phyloP scores from a whole-genome alignment of 1,284 basidiomycete genomes.

The Cryptococcus deneoformans region DNA sequence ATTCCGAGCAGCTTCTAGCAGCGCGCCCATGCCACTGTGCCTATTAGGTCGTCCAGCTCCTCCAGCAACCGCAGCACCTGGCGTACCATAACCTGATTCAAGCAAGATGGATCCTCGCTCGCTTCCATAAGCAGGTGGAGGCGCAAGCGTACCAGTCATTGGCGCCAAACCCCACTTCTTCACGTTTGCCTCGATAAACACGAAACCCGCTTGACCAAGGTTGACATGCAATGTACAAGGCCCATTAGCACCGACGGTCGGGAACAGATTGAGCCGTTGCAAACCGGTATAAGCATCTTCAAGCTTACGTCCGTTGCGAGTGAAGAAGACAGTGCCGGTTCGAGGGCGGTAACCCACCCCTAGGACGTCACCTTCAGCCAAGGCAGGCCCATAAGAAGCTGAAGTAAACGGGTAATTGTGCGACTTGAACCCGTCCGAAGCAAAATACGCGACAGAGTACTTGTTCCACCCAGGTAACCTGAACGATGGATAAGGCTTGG shows the following conservation, averaged over 20 bases:
- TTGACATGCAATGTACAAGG: slow-evolving; percentile 94
- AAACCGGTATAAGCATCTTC: slow-evolving; percentile 91
- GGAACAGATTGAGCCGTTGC: slow-evolving; percentile 86
- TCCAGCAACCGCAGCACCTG: slow-evolving; percentile 18
- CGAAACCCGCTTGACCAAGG: slow-evolving; percentile 91
- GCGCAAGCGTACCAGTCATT: slow-evolving; percentile 89
- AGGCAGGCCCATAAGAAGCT: slow-evolving; percentile 74
- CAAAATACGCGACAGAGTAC: slow-evolving; percentile 95
- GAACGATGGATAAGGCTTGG: slow-evolving; percentile 92
- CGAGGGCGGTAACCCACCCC: slow-evolving; percentile 91
- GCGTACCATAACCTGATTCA: slow-evolving; percentile 65
- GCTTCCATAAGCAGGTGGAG: slow-evolving; percentile 91
- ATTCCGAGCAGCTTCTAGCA: slow-evolving; percentile 40
- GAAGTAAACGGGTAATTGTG: slow-evolving; percentile 96
- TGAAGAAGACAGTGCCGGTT: slow-evolving; percentile 95
- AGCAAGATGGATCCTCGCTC: slow-evolving; percentile 90
- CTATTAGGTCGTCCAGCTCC: slow-evolving; percentile 10
- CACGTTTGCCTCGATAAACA: slow-evolving; percentile 97
- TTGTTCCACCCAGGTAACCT: slow-evolving; percentile 83
- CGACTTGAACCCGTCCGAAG: slow-evolving; percentile 88
- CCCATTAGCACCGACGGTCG: slow-evolving; percentile 89
- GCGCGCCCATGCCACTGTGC: slow-evolving; percentile 22
- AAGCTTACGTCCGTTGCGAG: slow-evolving; percentile 89
- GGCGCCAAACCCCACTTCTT: slow-evolving; percentile 98
- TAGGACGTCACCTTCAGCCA: slow-evolving; percentile 91